These are phyloP conservation scores for Stipa capillata DNA, from an alignment of 176 grass and related monocot genomes.

Conservation along the genomic window DNA sequence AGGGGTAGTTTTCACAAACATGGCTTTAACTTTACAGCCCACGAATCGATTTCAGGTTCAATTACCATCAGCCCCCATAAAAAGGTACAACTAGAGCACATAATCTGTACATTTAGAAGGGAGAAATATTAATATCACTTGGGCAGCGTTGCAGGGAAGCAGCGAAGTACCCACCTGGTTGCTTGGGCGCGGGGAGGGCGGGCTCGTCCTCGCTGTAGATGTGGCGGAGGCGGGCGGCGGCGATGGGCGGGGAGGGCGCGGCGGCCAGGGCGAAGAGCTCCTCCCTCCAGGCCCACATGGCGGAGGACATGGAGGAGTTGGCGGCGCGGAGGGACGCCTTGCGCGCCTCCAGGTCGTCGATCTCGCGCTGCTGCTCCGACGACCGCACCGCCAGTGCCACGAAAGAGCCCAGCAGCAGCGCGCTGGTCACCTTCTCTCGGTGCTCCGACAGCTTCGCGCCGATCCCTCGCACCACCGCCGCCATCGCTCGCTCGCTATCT, in stretches of 20 bases:
- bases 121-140: background rate
- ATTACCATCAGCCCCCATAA: background rate
- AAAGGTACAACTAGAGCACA: background rate
- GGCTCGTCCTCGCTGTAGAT: slow-evolving; percentile 75
- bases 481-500: slow-evolving; percentile 43
- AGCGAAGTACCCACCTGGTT: slow-evolving; percentile 9
- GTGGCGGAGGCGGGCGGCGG: slow-evolving; percentile 48
- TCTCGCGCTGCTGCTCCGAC: slow-evolving; percentile 59
- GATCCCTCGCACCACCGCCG: slow-evolving; percentile 37
- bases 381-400: slow-evolving; percentile 48
- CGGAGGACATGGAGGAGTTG: slow-evolving; percentile 45
- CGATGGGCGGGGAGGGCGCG: slow-evolving; percentile 47
- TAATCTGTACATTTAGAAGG: background rate
- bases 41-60: background rate
- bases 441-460: slow-evolving; percentile 33
- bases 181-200: background rate
- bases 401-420: slow-evolving; percentile 52
- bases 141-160: background rate
- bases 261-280: slow-evolving; percentile 66
- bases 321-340: slow-evolving; percentile 52
- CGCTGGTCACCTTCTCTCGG: slow-evolving; percentile 45
- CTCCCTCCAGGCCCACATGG: slow-evolving; percentile 77
- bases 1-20: too few species aligned
- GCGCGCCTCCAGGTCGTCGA: slow-evolving; percentile 54
- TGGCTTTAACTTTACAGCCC: background rate